A percentile compares a stretch with the other conserved stretches of the same genome.
These are phyloP conservation scores for Poterioochromonas sp. DNA, from an alignment of 352 stramenopile genomes.

Conservation along the genomic window DNA sequence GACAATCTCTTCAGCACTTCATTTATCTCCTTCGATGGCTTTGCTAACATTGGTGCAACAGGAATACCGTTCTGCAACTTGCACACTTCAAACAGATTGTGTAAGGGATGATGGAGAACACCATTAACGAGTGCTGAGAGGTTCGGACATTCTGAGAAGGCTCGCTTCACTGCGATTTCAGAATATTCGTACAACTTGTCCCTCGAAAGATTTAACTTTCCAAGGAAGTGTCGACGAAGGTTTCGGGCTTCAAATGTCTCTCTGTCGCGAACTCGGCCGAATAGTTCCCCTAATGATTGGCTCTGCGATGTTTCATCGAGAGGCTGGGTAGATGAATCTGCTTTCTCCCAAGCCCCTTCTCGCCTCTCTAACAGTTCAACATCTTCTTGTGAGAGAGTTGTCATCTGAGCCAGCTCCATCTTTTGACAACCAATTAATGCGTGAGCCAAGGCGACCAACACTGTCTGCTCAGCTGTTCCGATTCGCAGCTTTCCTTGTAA, in stretches of 20 bases:
- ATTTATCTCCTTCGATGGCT: slow-evolving; percentile 78
- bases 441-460: slow-evolving; percentile 91
- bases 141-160: slow-evolving; percentile 90
- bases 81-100: slow-evolving; percentile 58
- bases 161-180: slow-evolving; percentile 88
- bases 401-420: not conserved
- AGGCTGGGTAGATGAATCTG: not conserved
- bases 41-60: slow-evolving; percentile 96
- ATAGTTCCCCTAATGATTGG: not conserved
- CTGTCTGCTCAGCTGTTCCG: slow-evolving; percentile 89
- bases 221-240: slow-evolving; percentile 21
- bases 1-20: slow-evolving; percentile 35
- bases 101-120: slow-evolving; percentile 62
- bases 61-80: slow-evolving; percentile 86
- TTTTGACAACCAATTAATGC: slow-evolving; percentile 55
- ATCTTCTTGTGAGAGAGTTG: not conserved
- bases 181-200: slow-evolving; percentile 64
- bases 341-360: not conserved
- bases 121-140: slow-evolving; percentile 85
- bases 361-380: not conserved
- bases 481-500: slow-evolving; percentile 97
- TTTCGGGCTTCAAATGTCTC: slow-evolving; percentile 34
- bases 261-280: not conserved
- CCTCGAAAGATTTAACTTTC: not conserved
- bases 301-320: not conserved